Conservation (phyloP, 257 asterid species). For the Solanum boliviense region DNA sequence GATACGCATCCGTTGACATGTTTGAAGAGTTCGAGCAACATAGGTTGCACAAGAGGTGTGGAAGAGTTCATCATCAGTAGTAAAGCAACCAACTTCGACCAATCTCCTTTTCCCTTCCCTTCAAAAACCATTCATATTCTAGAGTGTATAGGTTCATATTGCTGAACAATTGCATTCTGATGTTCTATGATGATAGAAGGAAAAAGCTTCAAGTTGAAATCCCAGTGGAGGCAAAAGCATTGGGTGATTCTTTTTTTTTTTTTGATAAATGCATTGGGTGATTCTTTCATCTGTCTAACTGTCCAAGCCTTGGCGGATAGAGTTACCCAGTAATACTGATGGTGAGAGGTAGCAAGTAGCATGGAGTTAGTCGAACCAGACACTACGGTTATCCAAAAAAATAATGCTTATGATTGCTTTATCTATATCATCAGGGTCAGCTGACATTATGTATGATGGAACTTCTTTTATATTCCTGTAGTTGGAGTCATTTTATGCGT, state of each 20-base stretch:
- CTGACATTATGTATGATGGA: not conserved
- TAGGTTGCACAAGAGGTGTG: too few relatives aligned
- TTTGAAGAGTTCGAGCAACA: too few relatives aligned
- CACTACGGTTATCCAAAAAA: not conserved
- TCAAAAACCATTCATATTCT: not conserved
- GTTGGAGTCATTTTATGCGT: not conserved
- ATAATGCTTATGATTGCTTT: not conserved
- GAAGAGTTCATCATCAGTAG: not conserved
- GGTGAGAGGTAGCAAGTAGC: not conserved
- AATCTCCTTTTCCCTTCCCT: not conserved
- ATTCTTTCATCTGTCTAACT: not conserved
- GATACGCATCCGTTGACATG: too few relatives aligned
- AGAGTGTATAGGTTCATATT: not conserved
- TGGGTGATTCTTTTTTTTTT: not conserved
- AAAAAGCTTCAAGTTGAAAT: not conserved
- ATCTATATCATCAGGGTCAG: not conserved
- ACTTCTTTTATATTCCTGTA: not conserved
- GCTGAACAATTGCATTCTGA: not conserved
- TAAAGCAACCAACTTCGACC: not conserved
- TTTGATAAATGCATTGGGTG: not conserved
- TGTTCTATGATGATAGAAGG: not conserved
- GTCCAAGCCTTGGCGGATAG: not conserved
- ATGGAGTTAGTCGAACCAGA: not conserved
- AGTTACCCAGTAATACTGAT: not conserved
- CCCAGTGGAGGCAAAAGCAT: not conserved